A percentile compares a stretch with the other conserved stretches of the same genome.
These are phyloP conservation scores for Fonsecaea multimorphosa DNA, from an alignment of 2,329 filamentous ascomycete species.

Conservation along the genomic window DNA sequence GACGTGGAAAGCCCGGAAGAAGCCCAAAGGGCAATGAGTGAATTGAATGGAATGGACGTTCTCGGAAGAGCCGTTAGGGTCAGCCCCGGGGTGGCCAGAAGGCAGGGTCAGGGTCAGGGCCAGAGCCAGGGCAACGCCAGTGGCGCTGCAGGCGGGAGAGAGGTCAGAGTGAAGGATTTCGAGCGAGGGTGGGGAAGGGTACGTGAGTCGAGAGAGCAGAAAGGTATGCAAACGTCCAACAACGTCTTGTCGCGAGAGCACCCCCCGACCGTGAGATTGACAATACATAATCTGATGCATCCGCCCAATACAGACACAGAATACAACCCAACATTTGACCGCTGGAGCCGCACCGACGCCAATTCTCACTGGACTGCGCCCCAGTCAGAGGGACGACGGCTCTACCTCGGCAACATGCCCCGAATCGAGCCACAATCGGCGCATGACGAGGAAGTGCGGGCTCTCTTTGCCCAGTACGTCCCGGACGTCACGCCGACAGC, in stretches of 20 bases:
- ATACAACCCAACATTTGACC: conserved; percentile 46
- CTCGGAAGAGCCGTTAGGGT: conserved; percentile 67
- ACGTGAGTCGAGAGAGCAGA: conserved; percentile 29
- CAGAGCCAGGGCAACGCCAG: conserved; percentile 12
- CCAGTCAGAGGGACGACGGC: conserved; percentile 47
- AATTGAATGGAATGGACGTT: conserved; percentile 61
- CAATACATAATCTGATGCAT: not conserved
- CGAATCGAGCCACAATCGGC: conserved; percentile 51
- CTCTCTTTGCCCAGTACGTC: conserved; percentile 47
- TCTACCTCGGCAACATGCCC: conserved; percentile 57
- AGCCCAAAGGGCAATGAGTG: conserved; percentile 63
- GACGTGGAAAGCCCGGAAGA: conserved; percentile 65
- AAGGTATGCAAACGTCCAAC: conserved; percentile 22
- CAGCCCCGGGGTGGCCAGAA: conserved; percentile 64
- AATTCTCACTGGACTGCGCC: conserved; percentile 41
- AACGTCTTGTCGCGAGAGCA: not conserved
- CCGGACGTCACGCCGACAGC: conserved; percentile 53
- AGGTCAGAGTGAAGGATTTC: conserved; percentile 29
- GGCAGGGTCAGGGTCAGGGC: conserved; percentile 8
- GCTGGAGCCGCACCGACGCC: conserved; percentile 52
- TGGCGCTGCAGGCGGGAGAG: conserved; percentile 17
- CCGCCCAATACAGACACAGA: conserved; percentile 20
- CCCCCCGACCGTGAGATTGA: not conserved
- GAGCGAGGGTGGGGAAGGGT: conserved; percentile 23
- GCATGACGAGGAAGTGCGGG: conserved; percentile 51